Conservation (phyloP, 2,329 filamentous ascomycete genomes). For the Calonectria hongkongensis region DNA sequence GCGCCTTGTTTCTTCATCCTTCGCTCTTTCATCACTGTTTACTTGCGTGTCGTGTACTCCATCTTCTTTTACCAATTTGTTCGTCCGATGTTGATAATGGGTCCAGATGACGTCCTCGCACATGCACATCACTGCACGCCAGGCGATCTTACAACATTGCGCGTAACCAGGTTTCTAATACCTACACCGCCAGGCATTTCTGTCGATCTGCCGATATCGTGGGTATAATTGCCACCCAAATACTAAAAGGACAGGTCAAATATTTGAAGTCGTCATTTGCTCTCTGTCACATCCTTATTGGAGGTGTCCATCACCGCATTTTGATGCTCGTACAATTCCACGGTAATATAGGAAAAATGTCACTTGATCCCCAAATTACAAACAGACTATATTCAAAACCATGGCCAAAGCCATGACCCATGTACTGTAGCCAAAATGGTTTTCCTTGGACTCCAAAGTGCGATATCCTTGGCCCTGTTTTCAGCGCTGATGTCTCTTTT, state of each 20-base stretch:
- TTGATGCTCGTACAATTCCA: neutral
- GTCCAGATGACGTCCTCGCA: slow-evolving; percentile 6
- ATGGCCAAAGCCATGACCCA: neutral
- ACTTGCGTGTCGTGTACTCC: neutral
- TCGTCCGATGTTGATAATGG: slow-evolving; percentile 7
- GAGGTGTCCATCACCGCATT: neutral
- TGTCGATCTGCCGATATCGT: neutral
- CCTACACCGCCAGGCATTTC: neutral
- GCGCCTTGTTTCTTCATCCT: too few species aligned
- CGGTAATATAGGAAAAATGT: neutral
- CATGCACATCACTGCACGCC: slow-evolving; percentile 1
- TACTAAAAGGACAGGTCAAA: neutral
- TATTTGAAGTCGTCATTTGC: neutral
- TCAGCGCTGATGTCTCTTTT: neutral
- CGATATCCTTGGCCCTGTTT: neutral
- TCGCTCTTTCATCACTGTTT: neutral
- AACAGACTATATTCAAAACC: neutral
- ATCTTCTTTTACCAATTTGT: neutral
- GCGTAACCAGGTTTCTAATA: slow-evolving; percentile 4
- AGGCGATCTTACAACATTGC: slow-evolving; percentile 8
- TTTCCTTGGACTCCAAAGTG: neutral
- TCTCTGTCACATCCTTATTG: neutral
- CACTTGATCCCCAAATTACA: neutral
- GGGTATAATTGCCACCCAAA: neutral
- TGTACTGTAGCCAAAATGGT: neutral